Percentiles rank a stretch among this genome's conserved stretches.
Evolutionary conservation across 2,329 filamentous ascomycete species (phyloP).

Genomic region (Trichoderma sp.): DNA sequence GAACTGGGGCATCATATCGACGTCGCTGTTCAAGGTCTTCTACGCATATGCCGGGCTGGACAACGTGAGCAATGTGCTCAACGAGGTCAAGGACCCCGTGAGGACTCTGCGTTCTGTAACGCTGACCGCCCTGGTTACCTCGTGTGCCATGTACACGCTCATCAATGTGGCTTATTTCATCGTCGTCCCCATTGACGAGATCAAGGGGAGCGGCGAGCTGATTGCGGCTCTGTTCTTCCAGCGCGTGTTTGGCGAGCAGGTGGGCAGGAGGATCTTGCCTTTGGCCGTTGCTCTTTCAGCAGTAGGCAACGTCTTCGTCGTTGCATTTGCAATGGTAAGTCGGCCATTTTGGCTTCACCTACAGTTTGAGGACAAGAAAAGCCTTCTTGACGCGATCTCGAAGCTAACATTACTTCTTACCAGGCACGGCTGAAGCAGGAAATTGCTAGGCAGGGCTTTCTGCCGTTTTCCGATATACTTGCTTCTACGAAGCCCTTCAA

Average conservation of each 20-base stretch:
- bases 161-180: slow-evolving; percentile 65
- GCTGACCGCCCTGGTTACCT: slow-evolving; percentile 60
- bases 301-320: slow-evolving; percentile 72
- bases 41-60: slow-evolving; percentile 69
- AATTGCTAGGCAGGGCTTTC: slow-evolving; percentile 69
- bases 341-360: too few species aligned
- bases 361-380: not conserved
- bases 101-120: slow-evolving; percentile 65
- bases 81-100: slow-evolving; percentile 70
- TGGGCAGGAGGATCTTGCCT: slow-evolving; percentile 62
- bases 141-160: slow-evolving; percentile 66
- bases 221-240: slow-evolving; percentile 70
- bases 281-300: slow-evolving; percentile 68
- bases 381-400: not conserved
- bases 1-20: slow-evolving; percentile 69
- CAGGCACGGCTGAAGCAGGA: slow-evolving; percentile 72
- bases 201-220: slow-evolving; percentile 66
- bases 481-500: slow-evolving; percentile 68
- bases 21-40: slow-evolving; percentile 67
- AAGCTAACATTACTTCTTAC: not conserved
- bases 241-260: slow-evolving; percentile 59
- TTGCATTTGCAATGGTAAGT: slow-evolving; percentile 66
- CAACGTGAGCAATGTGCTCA: slow-evolving; percentile 71
- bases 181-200: slow-evolving; percentile 67
- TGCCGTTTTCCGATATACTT: slow-evolving; percentile 63